Base-by-base conservation (phyloP, 2,329 filamentous ascomycete species). In the Chrysoporthe austroafricana region DNA sequence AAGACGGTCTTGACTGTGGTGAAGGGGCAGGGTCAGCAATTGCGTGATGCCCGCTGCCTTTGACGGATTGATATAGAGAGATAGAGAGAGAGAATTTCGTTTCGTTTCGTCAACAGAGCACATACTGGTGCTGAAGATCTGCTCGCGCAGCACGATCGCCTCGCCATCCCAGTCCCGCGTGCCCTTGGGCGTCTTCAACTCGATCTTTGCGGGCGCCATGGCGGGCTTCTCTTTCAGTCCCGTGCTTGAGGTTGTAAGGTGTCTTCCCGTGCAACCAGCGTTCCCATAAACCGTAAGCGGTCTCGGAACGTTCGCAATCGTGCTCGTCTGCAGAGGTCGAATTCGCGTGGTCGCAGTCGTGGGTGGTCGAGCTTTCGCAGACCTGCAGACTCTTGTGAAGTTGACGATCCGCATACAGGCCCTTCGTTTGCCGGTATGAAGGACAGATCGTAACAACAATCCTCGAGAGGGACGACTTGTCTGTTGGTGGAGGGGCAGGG, bases 1-100 rank as follows among this genome's bases (percentile, higher is more conserved):
- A 96, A 95, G 77, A 95, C 89, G 69, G 89, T 83, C 72, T 88
- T 89, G 77, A 95, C 93, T 68, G 46, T 42, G 39, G n/a, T 8
- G 8, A 18, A 39, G 32, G 9, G 32, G 74, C 79, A 93, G 14
- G 26, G 58, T 67, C 36, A 67, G 65, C 43, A n/a, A 44, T 14
- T 52, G 6, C 14, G 21, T 34, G 3, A 26, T 21, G 36, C 9
- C 39, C 34, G 16, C 34, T 26, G 50, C 50, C 50, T 21, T 16
- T 14, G 16, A 34, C 32, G 4, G 4, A 32, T 34, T 7, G 50
- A 54, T 13, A 13, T 32, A 54, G 39, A 13, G 3, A 6, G 11
- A 43, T 8, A 21, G 2, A 14, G 2, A 43, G 4, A 9, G 39
- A 18, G 14, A 13, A 13, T 39, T 43, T 18, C 11, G 26, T 26